These are phyloP conservation scores for Harringtonia lauricola DNA, from an alignment of 2,329 filamentous ascomycete genomes.

Conservation along the genomic window DNA sequence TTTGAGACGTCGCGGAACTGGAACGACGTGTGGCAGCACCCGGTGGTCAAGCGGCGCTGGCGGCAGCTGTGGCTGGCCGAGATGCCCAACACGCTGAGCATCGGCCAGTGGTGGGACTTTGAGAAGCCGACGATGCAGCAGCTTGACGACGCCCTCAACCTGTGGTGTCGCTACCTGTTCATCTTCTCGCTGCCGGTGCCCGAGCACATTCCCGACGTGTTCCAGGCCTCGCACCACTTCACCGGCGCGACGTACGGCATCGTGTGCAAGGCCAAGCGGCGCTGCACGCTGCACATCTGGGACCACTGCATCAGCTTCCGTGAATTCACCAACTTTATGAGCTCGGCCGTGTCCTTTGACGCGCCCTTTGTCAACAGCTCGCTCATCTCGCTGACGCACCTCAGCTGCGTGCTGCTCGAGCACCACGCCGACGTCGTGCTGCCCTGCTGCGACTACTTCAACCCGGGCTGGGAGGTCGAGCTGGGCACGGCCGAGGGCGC, in stretches of 20 bases:
- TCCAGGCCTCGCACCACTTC: conserved; percentile 46
- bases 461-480: conserved; percentile 47
- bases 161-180: conserved; percentile 32
- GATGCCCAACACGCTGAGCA: conserved; percentile 18
- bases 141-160: conserved; percentile 19
- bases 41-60: conserved; percentile 31
- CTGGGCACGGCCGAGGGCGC: conserved; percentile 41
- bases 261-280: conserved; percentile 42
- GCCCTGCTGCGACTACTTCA: conserved; percentile 42
- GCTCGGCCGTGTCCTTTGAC: conserved; percentile 10
- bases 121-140: conserved; percentile 21
- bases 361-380: conserved; percentile 13
- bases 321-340: conserved; percentile 32
- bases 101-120: conserved; percentile 17
- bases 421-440: conserved; percentile 42
- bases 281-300: conserved; percentile 45
- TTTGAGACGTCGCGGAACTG: conserved; percentile 27
- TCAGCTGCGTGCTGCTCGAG: conserved; percentile 13
- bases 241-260: conserved; percentile 44
- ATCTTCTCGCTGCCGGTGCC: conserved; percentile 47
- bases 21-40: conserved; percentile 35
- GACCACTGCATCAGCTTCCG: conserved; percentile 47
- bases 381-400: conserved; percentile 13
- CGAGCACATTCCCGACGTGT: conserved; percentile 40
- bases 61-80: conserved; percentile 33